These are phyloP conservation scores for Nitzschia palea DNA, from an alignment of 108 stramenopile genomes.

Conservation along the genomic window DNA sequence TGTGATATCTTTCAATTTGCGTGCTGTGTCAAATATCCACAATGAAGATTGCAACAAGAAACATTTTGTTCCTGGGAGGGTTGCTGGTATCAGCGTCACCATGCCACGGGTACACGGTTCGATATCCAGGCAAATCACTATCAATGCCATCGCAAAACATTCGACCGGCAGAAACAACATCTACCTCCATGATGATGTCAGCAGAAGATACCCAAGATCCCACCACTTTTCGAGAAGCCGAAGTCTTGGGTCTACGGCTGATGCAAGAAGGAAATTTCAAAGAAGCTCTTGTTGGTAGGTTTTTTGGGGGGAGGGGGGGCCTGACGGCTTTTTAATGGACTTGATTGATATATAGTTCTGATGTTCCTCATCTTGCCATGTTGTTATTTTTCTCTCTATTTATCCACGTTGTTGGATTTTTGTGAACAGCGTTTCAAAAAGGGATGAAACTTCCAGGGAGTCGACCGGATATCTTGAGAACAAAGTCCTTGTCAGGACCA, in stretches of 20 bases:
- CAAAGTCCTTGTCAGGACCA: slow-evolving; percentile 61
- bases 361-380: neutral
- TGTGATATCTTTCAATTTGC: too few species aligned
- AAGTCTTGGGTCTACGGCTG: slow-evolving; percentile 66
- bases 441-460: slow-evolving; percentile 78
- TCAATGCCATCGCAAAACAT: too few species aligned
- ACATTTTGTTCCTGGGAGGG: neutral
- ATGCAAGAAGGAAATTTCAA: slow-evolving; percentile 82
- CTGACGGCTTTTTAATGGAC: neutral
- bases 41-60: neutral
- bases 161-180: slow-evolving; percentile 1
- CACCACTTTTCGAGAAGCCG: slow-evolving; percentile 77
- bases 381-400: too few species aligned
- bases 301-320: neutral
- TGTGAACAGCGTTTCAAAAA: slow-evolving; percentile 58
- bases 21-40: too few species aligned
- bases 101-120: slow-evolving; percentile 3
- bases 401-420: too few species aligned
- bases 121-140: neutral
- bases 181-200: slow-evolving; percentile 15
- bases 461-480: slow-evolving; percentile 65
- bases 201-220: slow-evolving; percentile 35
- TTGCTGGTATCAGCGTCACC: neutral
- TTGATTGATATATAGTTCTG: neutral
- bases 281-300: slow-evolving; percentile 70